Conservation (phyloP, 225 moss, liverwort and hornwort species). For the Takakia lepidozioides region DNA sequence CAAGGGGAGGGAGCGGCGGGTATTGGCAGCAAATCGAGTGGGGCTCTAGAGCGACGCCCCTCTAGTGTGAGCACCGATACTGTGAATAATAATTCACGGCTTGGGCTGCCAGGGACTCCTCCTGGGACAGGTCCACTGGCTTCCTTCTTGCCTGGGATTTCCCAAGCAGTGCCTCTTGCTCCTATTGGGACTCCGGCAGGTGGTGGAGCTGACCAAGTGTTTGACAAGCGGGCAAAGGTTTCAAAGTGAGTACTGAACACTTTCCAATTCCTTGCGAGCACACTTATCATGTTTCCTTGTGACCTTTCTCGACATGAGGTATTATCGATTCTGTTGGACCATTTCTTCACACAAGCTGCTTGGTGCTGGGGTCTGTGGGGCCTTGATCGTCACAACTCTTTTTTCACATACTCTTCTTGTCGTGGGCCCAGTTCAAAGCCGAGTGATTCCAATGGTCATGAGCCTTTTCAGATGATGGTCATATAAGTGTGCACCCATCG, state of each 20-base stretch:
- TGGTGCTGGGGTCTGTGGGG: not conserved
- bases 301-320: not conserved
- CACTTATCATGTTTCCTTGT: too few relatives aligned
- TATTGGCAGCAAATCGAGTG: slow-evolving; percentile 48
- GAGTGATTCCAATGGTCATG: too few relatives aligned
- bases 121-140: slow-evolving; percentile 24
- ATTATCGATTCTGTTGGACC: not conserved
- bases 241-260: slow-evolving; percentile 49
- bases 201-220: too few relatives aligned
- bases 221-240: slow-evolving; percentile 56
- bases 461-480: too few relatives aligned
- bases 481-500: too few relatives aligned
- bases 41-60: slow-evolving; percentile 48
- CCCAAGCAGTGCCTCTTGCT: slow-evolving; percentile 56
- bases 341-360: too few relatives aligned
- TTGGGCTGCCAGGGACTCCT: slow-evolving; percentile 44
- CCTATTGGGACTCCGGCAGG: slow-evolving; percentile 91
- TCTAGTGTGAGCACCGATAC: slow-evolving; percentile 38
- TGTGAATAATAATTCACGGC: slow-evolving; percentile 36
- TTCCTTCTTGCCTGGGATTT: slow-evolving; percentile 29
- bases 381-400: not conserved
- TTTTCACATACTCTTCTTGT: not conserved
- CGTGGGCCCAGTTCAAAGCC: too few relatives aligned
- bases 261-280: too few relatives aligned
- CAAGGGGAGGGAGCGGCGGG: slow-evolving; percentile 45